These are phyloP conservation scores for Coemansia sp. DNA, from an alignment of 192 early-diverging fungal genomes.

Conservation along the genomic window DNA sequence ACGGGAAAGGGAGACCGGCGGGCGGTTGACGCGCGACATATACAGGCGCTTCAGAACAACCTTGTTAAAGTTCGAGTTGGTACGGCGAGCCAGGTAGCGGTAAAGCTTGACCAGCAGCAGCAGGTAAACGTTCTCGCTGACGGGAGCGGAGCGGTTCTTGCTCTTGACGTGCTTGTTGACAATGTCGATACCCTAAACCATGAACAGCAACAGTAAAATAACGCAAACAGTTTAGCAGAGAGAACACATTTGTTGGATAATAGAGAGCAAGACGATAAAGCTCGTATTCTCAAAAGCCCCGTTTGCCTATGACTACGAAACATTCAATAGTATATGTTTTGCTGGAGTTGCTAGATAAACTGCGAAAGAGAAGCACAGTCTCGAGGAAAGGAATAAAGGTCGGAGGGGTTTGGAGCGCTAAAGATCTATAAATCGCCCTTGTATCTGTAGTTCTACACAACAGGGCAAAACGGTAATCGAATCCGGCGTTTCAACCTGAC, in stretches of 20 bases:
- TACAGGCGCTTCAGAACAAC: conserved; percentile 96
- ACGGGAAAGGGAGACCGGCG: conserved; percentile 91
- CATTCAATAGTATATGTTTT: no score
- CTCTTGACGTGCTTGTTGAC: conserved; percentile 99
- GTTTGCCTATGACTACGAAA: no score
- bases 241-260: neutral
- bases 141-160: conserved; percentile 82
- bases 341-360: no score
- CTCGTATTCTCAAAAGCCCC: neutral
- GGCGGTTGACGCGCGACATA: conserved; percentile 97
- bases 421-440: neutral
- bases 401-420: neutral
- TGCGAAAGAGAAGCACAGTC: neutral
- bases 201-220: conserved; percentile 2
- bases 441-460: neutral
- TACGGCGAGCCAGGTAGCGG: conserved; percentile 98
- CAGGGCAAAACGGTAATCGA: neutral
- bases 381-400: neutral
- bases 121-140: conserved; percentile 96
- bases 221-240: neutral
- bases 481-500: neutral
- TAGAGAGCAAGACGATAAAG: neutral
- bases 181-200: conserved; percentile 91
- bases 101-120: conserved; percentile 99
- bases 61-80: conserved; percentile 98